These are phyloP conservation scores for Psidium friedrichsthalianum DNA, from an alignment of 345 rosid species.

Conservation along the genomic window DNA sequence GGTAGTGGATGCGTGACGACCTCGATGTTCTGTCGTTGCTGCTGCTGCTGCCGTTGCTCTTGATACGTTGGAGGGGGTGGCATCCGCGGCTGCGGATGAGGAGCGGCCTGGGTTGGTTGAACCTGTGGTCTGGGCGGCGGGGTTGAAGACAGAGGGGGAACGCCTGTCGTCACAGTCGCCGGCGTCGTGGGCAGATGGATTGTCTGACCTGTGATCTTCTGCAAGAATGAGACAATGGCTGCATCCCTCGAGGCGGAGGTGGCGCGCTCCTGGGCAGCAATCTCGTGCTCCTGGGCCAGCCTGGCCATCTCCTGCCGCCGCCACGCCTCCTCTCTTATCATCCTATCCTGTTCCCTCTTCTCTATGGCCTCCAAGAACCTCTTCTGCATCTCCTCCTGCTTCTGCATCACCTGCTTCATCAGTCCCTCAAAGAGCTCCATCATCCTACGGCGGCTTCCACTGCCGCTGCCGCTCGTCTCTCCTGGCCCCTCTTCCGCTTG, in stretches of 20 bases:
- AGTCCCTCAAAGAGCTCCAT: conserved; percentile 61
- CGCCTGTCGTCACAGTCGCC: conserved; percentile 1
- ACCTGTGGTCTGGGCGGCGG: neutral
- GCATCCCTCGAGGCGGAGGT: conserved; percentile 57
- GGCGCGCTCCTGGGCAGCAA: conserved; percentile 59
- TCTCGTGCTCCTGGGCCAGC: conserved; percentile 54
- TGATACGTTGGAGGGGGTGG: conserved; percentile 1
- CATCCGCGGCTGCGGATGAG: neutral
- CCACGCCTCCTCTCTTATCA: conserved; percentile 74
- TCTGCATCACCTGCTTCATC: conserved; percentile 66
- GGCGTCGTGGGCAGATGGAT: conserved; percentile 40
- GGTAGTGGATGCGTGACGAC: neutral
- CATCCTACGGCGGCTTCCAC: conserved; percentile 29
- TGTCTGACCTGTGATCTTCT: conserved; percentile 70
- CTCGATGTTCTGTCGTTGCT: neutral
- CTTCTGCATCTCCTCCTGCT: conserved; percentile 71
- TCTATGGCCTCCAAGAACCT: conserved; percentile 70
- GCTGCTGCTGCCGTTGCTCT: conserved; percentile 1
- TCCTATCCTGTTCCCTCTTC: conserved; percentile 73
- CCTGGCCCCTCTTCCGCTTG: conserved; percentile 47
- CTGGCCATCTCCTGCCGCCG: conserved; percentile 64
- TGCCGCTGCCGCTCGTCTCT: conserved; percentile 1
- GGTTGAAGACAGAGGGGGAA: neutral
- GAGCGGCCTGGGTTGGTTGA: neutral
- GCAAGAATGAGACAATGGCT: conserved; percentile 52